Base-by-base conservation (phyloP, 2,329 filamentous ascomycete species). In the Pseudocercospora vitis region DNA sequence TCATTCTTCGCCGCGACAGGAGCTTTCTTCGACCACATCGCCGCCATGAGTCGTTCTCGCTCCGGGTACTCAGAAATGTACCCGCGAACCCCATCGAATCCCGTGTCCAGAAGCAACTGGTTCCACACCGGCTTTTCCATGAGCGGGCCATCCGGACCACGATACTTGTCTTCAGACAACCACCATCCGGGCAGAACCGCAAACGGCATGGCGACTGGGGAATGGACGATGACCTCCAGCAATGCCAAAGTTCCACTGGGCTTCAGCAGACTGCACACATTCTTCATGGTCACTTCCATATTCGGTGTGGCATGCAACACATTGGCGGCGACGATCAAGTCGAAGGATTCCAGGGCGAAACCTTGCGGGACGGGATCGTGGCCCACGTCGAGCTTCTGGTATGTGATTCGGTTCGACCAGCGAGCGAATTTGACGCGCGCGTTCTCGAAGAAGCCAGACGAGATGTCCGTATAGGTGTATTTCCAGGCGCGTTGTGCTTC, bases 271-370 rank as follows among this genome's bases (percentile, higher is more conserved):
- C 33, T 42, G 35, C 60, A 52, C 8, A 55, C 50, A 44, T 65
- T 61, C 18, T 31, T 48, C 31, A 63, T 6, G 1, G 59, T 57
- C 4, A 32, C 28, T 21, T 53, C 39, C 4, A 64, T 45, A 9
- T 40, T 14, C 4, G 21, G 28, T 5, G 62, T 64, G 8, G 62
- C 55, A 47, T 63, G 60, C 3, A 62, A 16, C 8, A 66, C 59
- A 21, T 60, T 55, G 2, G 54, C 29, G 11, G 61, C 61, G 44
- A 66, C 50, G 8, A 67, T 52, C 9, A 64, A 8, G 39, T 67
- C 37, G 2, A 6, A 40, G 18, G 16, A 40, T 3, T 12, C 16
- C 12, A 3, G n/a, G n/a, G 16, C 4, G 37, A 40, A 24, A 14
- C 37, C 37, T 40, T 40, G 16, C n/a, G 11, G 16, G n/a, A 18